These are phyloP conservation scores for Filobasidium floriforme DNA, from an alignment of 768 basidiomycete genomes.

Conservation along the genomic window DNA sequence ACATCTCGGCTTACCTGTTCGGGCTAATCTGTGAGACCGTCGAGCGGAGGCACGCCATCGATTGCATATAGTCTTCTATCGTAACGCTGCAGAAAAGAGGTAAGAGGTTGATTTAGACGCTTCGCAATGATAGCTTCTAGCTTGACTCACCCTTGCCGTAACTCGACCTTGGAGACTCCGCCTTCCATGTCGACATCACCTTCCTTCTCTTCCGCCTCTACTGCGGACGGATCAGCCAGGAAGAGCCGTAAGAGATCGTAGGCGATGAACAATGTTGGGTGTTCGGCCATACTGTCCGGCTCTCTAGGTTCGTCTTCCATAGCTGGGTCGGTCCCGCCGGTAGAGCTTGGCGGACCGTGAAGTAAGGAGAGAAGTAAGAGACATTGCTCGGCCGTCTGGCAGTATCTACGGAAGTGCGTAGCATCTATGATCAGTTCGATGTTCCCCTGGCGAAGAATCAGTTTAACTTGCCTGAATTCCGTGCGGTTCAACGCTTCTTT, in stretches of 20 bases:
- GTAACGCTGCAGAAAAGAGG: not conserved
- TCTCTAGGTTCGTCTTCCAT: not conserved
- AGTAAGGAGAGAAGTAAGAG: not conserved
- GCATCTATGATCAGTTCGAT: no score
- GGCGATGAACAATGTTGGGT: not conserved
- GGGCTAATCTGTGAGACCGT: not conserved
- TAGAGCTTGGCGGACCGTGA: not conserved
- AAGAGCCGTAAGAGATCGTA: not conserved
- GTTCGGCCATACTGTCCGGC: not conserved
- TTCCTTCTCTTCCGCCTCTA: not conserved
- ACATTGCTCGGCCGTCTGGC: not conserved
- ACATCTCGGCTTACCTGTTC: not conserved
- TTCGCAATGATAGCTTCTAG: no score
- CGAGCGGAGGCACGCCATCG: not conserved
- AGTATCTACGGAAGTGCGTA: not conserved
- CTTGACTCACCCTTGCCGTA: not conserved
- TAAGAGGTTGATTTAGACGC: not conserved
- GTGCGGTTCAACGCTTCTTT: not conserved
- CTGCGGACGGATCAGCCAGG: not conserved
- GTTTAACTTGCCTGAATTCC: constrained; percentile 3
- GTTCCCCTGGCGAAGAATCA: not conserved
- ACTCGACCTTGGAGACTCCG: not conserved
- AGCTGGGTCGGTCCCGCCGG: not conserved
- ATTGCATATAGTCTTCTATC: not conserved
- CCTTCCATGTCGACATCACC: not conserved